Percentiles rank a stretch among this genome's conserved stretches.
phyloP scores from a whole-genome alignment of 176 grass and related monocot species.

The Oryza officinalis region DNA sequence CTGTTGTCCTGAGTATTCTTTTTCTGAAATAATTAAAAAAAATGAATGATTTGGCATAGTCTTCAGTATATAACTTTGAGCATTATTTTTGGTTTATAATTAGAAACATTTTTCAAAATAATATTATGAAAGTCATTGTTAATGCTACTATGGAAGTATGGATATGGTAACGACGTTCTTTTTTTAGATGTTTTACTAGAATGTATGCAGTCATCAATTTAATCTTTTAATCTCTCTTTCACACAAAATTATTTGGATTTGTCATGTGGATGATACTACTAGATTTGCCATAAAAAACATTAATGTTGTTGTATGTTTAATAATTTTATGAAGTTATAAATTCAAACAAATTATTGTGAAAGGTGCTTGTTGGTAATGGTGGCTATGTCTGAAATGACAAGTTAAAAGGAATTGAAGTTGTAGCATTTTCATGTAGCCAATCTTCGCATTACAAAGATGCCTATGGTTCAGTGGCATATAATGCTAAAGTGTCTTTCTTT shows the following conservation, averaged over 20 bases:
- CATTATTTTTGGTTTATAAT: not conserved
- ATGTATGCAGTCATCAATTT: not conserved
- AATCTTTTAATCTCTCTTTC: not conserved
- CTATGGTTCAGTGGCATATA: not conserved
- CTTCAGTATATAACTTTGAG: not conserved
- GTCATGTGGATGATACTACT: not conserved
- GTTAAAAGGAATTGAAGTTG: not conserved
- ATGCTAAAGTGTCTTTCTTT: constrained; percentile 18
- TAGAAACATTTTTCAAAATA: not conserved
- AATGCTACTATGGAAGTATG: not conserved
- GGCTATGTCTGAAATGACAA: not conserved
- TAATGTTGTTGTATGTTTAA: not conserved
- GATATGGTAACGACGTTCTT: not conserved
- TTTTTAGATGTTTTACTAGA: not conserved
- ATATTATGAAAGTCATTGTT: not conserved
- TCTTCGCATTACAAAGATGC: not conserved
- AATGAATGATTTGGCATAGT: not conserved
- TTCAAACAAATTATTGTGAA: not conserved
- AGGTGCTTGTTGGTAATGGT: not conserved
- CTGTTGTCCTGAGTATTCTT: not conserved
- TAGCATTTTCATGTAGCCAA: not conserved
- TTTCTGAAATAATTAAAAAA: not conserved
- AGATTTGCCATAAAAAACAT: not conserved
- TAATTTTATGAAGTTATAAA: not conserved
- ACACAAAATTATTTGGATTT: not conserved